Conservation (phyloP, 2,329 filamentous ascomycete genomes). For the Colletotrichum sansevieriae region DNA sequence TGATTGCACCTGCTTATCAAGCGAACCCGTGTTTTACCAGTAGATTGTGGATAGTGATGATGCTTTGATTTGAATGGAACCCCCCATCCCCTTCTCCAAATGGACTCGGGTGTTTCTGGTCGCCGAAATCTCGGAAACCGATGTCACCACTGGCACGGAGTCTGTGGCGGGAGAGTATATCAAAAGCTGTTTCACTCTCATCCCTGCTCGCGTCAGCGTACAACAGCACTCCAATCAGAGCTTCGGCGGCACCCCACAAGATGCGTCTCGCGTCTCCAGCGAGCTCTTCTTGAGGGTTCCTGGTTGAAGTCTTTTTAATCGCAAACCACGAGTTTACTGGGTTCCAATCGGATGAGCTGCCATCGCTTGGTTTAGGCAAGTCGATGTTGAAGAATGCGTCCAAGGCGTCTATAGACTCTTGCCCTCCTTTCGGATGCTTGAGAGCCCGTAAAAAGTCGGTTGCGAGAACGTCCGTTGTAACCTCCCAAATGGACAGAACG, state of each 20-base stretch:
- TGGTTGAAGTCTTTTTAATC: constrained; percentile 54
- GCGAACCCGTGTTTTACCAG: background rate
- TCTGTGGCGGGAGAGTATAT: constrained; percentile 50
- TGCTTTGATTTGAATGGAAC: background rate
- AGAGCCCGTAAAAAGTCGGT: constrained; percentile 50
- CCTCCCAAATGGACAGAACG: constrained; percentile 78
- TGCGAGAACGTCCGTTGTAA: constrained; percentile 78
- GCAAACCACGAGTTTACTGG: constrained; percentile 55
- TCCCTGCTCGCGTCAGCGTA: constrained; percentile 55
- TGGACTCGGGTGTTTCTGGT: constrained; percentile 17
- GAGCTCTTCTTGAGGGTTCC: constrained; percentile 53
- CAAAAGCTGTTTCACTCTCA: constrained; percentile 51
- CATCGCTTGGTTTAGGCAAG: background rate
- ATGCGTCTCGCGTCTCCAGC: constrained; percentile 61
- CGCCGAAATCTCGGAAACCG: constrained; percentile 28
- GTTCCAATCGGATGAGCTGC: constrained; percentile 44
- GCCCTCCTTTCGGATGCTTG: constrained; percentile 59
- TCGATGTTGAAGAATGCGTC: constrained; percentile 53
- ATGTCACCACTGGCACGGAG: constrained; percentile 42
- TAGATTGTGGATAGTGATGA: constrained; percentile 3
- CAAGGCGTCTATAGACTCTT: constrained; percentile 56
- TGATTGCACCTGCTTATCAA: constrained; percentile 3
- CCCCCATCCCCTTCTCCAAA: background rate
- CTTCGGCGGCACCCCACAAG: constrained; percentile 58
- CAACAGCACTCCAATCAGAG: constrained; percentile 59